phyloP scores from a whole-genome alignment of 176 grass and related monocot species.

The Phoenix roebelenii region DNA sequence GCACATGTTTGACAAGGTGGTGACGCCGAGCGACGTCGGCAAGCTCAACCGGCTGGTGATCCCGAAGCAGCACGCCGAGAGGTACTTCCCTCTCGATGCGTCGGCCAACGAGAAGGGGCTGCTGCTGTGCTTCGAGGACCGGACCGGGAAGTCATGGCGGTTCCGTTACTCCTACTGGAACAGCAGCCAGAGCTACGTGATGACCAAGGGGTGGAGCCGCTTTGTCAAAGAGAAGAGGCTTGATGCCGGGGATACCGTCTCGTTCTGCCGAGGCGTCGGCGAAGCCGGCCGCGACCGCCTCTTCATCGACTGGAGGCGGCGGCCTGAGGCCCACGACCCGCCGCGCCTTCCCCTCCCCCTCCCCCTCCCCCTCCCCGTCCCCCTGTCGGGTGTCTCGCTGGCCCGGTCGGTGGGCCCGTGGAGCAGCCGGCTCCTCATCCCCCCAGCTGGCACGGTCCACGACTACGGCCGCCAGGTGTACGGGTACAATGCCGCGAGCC shows the following conservation, averaged over 20 bases:
- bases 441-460: neutral
- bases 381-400: conserved; percentile 1
- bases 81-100: conserved; percentile 61
- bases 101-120: conserved; percentile 47
- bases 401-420: conserved; percentile 30
- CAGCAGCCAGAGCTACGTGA: conserved; percentile 99
- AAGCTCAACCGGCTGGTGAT: conserved; percentile 95
- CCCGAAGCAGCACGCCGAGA: conserved; percentile 94
- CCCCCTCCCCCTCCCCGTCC: conserved; percentile 22
- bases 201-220: conserved; percentile 98
- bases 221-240: conserved; percentile 97
- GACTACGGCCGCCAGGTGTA: conserved; percentile 3
- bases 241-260: conserved; percentile 75
- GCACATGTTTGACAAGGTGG: conserved; percentile 97
- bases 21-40: conserved; percentile 91
- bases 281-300: conserved; percentile 28
- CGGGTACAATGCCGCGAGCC: conserved; percentile 14
- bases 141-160: conserved; percentile 57
- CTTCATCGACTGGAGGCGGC: conserved; percentile 83
- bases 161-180: conserved; percentile 99
- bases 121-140: conserved; percentile 83
- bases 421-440: conserved; percentile 8
- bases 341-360: conserved; percentile 16
- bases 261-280: conserved; percentile 42
- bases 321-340: conserved; percentile 19